Base-by-base conservation (phyloP, 176 grass and related monocot species). In the Oryza rufipogon region DNA sequence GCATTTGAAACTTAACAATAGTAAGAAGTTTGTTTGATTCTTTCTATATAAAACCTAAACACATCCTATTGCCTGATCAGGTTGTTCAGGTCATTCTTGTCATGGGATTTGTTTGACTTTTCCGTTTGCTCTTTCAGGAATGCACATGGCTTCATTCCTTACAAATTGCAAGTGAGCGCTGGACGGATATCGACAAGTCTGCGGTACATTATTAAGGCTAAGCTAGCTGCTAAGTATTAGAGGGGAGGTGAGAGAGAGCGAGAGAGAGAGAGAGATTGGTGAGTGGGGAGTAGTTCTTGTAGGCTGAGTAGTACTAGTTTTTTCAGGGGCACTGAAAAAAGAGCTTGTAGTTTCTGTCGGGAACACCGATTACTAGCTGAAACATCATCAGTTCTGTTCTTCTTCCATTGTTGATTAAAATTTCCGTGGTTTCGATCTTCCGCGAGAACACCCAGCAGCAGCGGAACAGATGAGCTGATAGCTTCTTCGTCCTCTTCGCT, bases 341-440 rank as follows among this genome's bases (percentile, higher is more conserved):
- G 89, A 84, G 89, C 70, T 71, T 84, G 80, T 76, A 75, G 84
- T 84, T 84, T 87, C 84, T 87, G 9, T 51, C 70, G 41, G 64
- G 80, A 84, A 84, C 71, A 84, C 75, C 75, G 74, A 20, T 84
- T 44, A 46, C 75, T 87, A 80, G 71, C 81, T 84, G 81, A 64
- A 64, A 64, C 64, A 49, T 10, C 23, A 23, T 14, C 23, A 32
- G 23, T 67, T 23, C 19, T 67, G 65, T 36, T 1, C 7, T 36
- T 1, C 7, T 87, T 87, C 64, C 70, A 80, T 84, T 81, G 23
- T 45, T 64, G 11, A 72, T 90, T 73, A 54, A 75, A 75, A 23
- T 30, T 44, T 17, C 2, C 41, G 69, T 46, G 77, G 30, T 67
- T 20, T 20, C 54, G 2, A 54, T 54, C 56, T 60, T 60, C 20